Evolutionary conservation across 306 rosid species (phyloP), one percentile per base, ranked within the genome.

Genomic region (Acacia acuminata): DNA sequence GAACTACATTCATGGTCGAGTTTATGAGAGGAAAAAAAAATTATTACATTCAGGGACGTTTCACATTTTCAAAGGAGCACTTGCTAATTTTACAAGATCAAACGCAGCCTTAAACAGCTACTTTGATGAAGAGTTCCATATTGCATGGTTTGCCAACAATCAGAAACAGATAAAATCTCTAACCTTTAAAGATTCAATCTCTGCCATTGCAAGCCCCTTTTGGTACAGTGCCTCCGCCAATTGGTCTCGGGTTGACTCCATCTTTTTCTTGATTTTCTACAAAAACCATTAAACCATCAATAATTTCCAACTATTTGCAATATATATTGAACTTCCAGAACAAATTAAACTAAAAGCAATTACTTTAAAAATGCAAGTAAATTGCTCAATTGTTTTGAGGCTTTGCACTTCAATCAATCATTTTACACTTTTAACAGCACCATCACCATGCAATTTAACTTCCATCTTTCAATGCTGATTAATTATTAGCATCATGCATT

Each of bases 201-300:
- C 96, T 20, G 91, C 94, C 73, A 96, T 82, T 6, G 92, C 99
- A 65, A 96, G 89, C 70, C 99, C 99, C 88, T 91, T 96, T 83
- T 93, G 97, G 82, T 92, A 96, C 53, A 96, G 85, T 53, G 97
- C 98, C 88, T 92, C 97, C 16, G 92, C 92, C 83, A 96, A 88
- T 72, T 93, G 97, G 84, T 96, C 97, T 24, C 97, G 97, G 38
- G 92, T 84, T 48, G 80, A 76, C 88, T 96, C 97, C 94, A 96
- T 90, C 89, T 90, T 93, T 86, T 96, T 96, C 91, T 85, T 93
- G 82, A 67, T 86, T 83, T 84, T 88, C 99, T 93, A 76, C 75
- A 73, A 84, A 55, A 76, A 63, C 7, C 80, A 75, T 48, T 67
- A 55, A 45, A 73, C 43, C 42, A 79, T 72, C 67, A 70, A 60